These are phyloP conservation scores for Spinellus fusiger DNA, from an alignment of 192 early-diverging fungal species.

Conservation along the genomic window DNA sequence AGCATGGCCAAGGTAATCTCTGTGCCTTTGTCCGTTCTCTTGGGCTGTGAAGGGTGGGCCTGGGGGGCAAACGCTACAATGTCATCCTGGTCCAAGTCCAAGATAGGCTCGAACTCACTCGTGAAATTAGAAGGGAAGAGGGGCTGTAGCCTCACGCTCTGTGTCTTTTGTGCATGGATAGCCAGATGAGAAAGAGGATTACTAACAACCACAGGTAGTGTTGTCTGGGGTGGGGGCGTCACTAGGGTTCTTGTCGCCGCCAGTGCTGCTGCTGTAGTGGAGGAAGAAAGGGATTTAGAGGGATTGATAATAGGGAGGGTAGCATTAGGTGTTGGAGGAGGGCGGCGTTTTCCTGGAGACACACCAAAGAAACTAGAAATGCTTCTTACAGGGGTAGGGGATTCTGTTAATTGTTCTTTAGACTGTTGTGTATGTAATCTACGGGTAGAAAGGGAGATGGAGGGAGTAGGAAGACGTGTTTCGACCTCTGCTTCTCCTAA, in stretches of 20 bases:
- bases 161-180: constrained; percentile 33
- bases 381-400: neutral
- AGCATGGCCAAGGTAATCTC: constrained; percentile 55
- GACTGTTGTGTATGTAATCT: neutral
- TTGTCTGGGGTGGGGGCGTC: constrained; percentile 36
- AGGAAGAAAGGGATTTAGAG: constrained; percentile 1
- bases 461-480: constrained; percentile 21
- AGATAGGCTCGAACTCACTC: constrained; percentile 34
- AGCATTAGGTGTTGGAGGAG: neutral
- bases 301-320: neutral
- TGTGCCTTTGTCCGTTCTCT: constrained; percentile 33
- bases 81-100: constrained; percentile 36
- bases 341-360: neutral
- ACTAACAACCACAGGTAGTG: constrained; percentile 23
- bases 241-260: neutral
- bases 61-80: constrained; percentile 32
- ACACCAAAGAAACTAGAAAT: neutral
- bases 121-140: constrained; percentile 50
- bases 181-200: constrained; percentile 18
- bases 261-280: neutral
- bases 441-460: constrained; percentile 5
- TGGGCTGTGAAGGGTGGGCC: constrained; percentile 24
- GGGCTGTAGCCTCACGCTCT: constrained; percentile 43
- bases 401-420: neutral
- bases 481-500: constrained; percentile 20